phyloP scores from a whole-genome alignment of 108 stramenopile species.

The Seminavis robusta region DNA sequence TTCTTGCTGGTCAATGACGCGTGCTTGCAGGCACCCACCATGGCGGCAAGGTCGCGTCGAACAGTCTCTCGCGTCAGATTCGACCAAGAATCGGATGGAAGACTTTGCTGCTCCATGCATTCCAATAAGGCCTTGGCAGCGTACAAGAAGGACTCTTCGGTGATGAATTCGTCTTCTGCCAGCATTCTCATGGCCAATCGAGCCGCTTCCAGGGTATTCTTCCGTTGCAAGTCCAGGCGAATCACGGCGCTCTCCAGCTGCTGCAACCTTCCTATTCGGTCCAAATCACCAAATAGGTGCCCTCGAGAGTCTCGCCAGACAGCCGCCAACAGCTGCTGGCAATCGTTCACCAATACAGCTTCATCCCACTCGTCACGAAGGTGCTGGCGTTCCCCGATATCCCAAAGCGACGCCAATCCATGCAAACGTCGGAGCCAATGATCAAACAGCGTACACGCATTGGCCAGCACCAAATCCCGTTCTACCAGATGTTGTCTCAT shows the following conservation, averaged over 20 bases:
- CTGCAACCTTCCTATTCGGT: conserved; percentile 42
- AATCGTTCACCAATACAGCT: conserved; percentile 33
- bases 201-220: conserved; percentile 31
- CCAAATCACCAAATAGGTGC: conserved; percentile 39
- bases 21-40: too few relatives aligned
- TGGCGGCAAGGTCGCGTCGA: too few relatives aligned
- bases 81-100: too few relatives aligned
- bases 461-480: conserved; percentile 19
- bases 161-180: conserved; percentile 56
- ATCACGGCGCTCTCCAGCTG: conserved; percentile 46
- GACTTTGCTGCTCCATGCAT: too few relatives aligned
- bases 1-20: too few relatives aligned
- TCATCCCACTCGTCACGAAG: conserved; percentile 42
- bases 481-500: conserved; percentile 42
- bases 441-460: conserved; percentile 33
- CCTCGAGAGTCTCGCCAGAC: conserved; percentile 28
- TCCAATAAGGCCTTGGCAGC: conserved; percentile 19
- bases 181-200: conserved; percentile 53
- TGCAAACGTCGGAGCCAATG: conserved; percentile 37
- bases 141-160: conserved; percentile 27
- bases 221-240: conserved; percentile 14
- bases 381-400: conserved; percentile 22
- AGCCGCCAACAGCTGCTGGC: conserved; percentile 27
- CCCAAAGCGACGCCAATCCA: conserved; percentile 33
- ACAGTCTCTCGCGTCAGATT: too few relatives aligned